phyloP scores from a whole-genome alignment of 179 eudicot genomes.

The Heliamphora pulchella region DNA sequence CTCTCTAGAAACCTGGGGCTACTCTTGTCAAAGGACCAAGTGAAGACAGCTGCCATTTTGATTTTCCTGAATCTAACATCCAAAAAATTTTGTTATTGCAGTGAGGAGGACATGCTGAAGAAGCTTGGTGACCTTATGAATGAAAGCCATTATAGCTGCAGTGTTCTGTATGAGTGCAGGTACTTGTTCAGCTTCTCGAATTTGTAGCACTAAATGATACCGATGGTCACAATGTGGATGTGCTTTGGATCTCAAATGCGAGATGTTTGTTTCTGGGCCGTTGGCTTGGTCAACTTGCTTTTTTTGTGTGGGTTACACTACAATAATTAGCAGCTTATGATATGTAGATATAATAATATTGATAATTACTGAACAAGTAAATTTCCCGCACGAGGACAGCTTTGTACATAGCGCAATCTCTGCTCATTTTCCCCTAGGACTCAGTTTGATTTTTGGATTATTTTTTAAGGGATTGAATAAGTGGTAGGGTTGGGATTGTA shows the following conservation, averaged over 20 bases:
- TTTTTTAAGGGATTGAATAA: too few species aligned
- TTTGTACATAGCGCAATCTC: too few species aligned
- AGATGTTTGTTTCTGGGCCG: not conserved
- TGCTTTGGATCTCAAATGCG: not conserved
- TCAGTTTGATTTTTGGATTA: too few species aligned
- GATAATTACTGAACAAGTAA: too few species aligned
- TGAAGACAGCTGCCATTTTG: not conserved
- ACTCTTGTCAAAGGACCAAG: too few species aligned
- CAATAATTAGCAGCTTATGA: not conserved
- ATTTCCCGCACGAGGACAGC: not conserved
- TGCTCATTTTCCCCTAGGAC: not conserved
- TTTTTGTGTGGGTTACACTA: not conserved
- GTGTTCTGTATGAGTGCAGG: constrained; percentile 96
- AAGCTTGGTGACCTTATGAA: constrained; percentile 97
- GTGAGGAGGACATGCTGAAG: constrained; percentile 14
- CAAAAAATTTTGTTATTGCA: constrained; percentile 5
- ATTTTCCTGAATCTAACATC: constrained; percentile 6
- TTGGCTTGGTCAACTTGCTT: constrained; percentile 6
- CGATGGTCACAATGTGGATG: not conserved
- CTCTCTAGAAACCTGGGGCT: too few species aligned
- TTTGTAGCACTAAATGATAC: not conserved
- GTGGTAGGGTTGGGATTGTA: too few species aligned
- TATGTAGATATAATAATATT: too few species aligned
- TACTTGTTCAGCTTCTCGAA: constrained; percentile 21
- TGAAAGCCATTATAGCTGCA: constrained; percentile 96